These are phyloP conservation scores for Flaveria floridana DNA, from an alignment of 140 eudicot species.

Conservation along the genomic window DNA sequence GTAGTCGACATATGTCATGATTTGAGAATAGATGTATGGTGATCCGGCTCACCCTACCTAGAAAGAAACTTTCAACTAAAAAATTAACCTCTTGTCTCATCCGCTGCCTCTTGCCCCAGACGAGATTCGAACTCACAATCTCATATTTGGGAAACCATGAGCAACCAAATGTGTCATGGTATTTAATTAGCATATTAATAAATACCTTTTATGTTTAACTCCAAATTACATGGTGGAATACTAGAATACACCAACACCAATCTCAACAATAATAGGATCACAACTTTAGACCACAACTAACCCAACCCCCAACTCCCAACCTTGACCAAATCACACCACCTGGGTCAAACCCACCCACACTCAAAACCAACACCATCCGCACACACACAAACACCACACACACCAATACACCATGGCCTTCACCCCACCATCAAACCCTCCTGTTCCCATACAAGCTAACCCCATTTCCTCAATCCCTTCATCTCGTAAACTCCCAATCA, in stretches of 20 bases:
- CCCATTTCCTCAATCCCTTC: conserved; percentile 40
- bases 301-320: conserved; percentile 7
- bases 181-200: background rate
- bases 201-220: background rate
- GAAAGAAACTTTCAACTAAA: too few relatives aligned
- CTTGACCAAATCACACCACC: conserved; percentile 34
- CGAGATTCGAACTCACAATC: too few relatives aligned
- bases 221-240: background rate
- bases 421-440: conserved; percentile 46
- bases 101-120: too few relatives aligned
- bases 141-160: too few relatives aligned
- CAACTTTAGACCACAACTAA: conserved; percentile 33
- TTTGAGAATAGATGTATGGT: too few relatives aligned
- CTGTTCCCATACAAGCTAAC: conserved; percentile 23
- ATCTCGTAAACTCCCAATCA: conserved; percentile 64
- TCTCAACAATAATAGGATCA: conserved; percentile 40
- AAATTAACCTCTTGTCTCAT: too few relatives aligned
- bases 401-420: conserved; percentile 50
- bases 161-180: too few relatives aligned
- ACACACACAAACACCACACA: conserved; percentile 9
- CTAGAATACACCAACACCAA: background rate
- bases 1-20: too few relatives aligned
- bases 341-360: conserved; percentile 31
- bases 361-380: conserved; percentile 22
- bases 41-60: too few relatives aligned